Evolutionary conservation across 495 filamentous ascomycete genomes (phyloP), one percentile per base, ranked within the genome.

Genomic region (Hypoxylon subgilvum): DNA sequence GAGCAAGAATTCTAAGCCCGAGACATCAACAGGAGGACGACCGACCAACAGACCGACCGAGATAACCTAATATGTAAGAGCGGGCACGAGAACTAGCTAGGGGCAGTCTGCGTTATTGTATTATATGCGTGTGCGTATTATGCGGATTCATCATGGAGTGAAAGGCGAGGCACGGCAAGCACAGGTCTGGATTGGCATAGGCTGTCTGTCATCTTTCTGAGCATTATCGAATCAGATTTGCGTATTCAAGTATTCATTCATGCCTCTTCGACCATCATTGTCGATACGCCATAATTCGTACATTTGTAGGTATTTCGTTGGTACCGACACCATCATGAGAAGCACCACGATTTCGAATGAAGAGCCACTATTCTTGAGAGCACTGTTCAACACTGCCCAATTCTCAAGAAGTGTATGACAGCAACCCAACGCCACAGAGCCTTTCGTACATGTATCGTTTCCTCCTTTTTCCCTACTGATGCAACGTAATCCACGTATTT

Each of bases 1-100:
- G 90, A 97, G 76, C 84, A 92, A 60, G 94, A 96, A 62, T 98
- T 83, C 44, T 82, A 69, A 54, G 40, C 12, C 17, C 16, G n/a
- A 12, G 25, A 16, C n/a, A 21, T 27, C 23, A 28, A 8, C 23
- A 22, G 50, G 46, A 6, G 21, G 23, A 10, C n/a, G n/a, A n/a
- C n/a, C n/a, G n/a, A n/a, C 16, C 18, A 39, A 27, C 30, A 10
- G 17, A 35, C n/a, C 14, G 10, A 47, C 2, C 27, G 5, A 34
- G 17, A 17, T 5, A 22, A 7, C 9, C 21, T 13, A 9, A 25
- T 18, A 10, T 48, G 28, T 23, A 48, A 32, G 28, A 48, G 31
- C 1, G 36, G 14, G 34, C 6, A 2, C 21, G 39, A 12, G 31
- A 36, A 28, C 14, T 19, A 27, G 18, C 36, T 35, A 45, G 6